Evolutionary conservation across 495 filamentous ascomycete species (phyloP), one percentile per base, ranked within the genome.

Genomic region (Talaromyces stipitatus): DNA sequence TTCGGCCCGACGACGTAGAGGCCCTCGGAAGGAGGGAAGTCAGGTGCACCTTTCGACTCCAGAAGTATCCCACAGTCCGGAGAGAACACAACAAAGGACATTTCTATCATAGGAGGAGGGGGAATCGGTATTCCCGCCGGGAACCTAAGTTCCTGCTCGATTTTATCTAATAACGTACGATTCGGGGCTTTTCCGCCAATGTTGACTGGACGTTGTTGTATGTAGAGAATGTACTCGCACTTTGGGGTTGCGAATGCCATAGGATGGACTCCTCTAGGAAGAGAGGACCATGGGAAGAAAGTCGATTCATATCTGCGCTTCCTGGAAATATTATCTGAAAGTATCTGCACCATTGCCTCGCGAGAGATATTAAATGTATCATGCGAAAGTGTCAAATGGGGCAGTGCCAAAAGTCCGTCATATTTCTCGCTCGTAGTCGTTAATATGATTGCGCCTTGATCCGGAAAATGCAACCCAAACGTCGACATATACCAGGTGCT

Each of bases 381-480:
- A 16, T 78, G 64, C 12, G 82, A 84, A 12, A 89, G 77, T 6
- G 85, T 74, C 27, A 98, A 81, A 70, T 97, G 90, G 20, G 94
- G 92, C 58, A 97, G 70, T 22, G 86, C 84, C 66, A 96, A 95
- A 28, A 97, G 82, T 33, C 94, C 94, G 20, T 85, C 79, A 66
- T 91, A 97, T 72, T 95, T 96, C 66, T 95, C 88, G 64, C 89
- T 95, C 11, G 91, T 90, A 1, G 94, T 97, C 7, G 85, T 88
- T 53, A 97, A 67, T 14, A 97, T 69, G 41, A 95, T 85, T 4
- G 80, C 78, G 3, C 94, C 94, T 47, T 83, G 78, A 24, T 80
- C 74, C 24, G 85, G 84, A 73, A 89, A 92, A 74, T 97, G 92
- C 4, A 94, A 80, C 18, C 94, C 94, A 62, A 88, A 82, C 36